Base-by-base conservation (phyloP, 2,329 filamentous ascomycete species). In the Scorias spongiosa region DNA sequence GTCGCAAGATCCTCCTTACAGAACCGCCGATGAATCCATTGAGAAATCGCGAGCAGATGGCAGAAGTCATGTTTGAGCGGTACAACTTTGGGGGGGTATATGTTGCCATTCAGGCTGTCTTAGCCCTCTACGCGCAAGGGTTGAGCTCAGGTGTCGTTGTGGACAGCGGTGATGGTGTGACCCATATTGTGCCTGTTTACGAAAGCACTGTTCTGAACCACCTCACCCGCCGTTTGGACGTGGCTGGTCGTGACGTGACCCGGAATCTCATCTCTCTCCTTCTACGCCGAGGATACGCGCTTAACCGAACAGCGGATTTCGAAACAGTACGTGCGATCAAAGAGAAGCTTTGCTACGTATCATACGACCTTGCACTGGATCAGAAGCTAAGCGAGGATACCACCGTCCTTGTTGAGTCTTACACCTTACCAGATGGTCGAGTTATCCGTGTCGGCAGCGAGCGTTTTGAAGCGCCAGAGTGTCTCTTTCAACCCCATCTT, bases 281-380 rank as follows among this genome's bases (percentile, higher is more conserved):
- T 15, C 76, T 94, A 46, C 85, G 91, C 58, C 80, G 91, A 54
- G 91, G 91, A 39, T 98, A 98, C 65, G 87, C 91, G 30, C 78
- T 98, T 49, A 98, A 98, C 76, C 80, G 91, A 63, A 98, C 91
- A 10, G 91, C 91, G 61, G 91, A 98, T 64, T 98, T 98, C 65
- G 91, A 98, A 67, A 98, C 91, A 3, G 91, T 98, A 45, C 84
- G 91, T 49, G 89, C 96, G 65, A 96, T 98, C 71, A 98, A 98
- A 71, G 91, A 98, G 74, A 98, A 98, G 74, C 82, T 98, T 42
- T 96, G 91, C 74, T 98, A 98, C 64, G 89, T 98, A 45, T 95
- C 88, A 10, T 98, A 96, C 71, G 91, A 98, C 64, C 76, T 98
- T 45, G 87, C 93, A 66, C 74, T 98, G 44, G 91, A 98, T 71